Conservation (phyloP, 78 protist species). For the Chrysochromulina tobinii region DNA sequence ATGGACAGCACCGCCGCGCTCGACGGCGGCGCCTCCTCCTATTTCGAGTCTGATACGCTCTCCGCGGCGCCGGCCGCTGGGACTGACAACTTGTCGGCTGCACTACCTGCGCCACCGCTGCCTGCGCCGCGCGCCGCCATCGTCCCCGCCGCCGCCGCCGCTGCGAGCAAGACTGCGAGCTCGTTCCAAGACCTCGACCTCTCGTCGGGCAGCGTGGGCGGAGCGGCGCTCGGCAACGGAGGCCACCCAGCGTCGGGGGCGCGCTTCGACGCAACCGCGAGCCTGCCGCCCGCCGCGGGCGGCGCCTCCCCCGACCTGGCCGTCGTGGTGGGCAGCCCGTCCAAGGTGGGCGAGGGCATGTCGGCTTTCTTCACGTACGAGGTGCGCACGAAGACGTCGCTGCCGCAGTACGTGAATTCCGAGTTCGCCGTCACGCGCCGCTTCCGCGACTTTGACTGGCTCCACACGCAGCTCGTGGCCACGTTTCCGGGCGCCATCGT, state of each 20-base stretch:
- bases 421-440: conserved; percentile 35
- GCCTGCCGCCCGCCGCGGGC: neutral
- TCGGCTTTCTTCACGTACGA: neutral
- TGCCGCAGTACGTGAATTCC: neutral
- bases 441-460: conserved; percentile 61
- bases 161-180: neutral
- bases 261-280: neutral
- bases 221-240: no score
- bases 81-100: no score
- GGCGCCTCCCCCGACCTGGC: neutral
- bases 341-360: conserved; percentile 14
- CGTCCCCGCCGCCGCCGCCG: no score
- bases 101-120: no score
- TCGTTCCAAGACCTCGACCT: conserved; percentile 23
- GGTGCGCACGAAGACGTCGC: neutral
- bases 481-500: conserved; percentile 45
- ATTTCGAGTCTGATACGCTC: no score
- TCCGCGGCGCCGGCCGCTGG: no score
- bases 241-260: neutral
- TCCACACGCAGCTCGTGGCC: neutral
- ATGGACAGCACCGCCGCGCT: no score
- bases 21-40: no score
- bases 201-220: neutral
- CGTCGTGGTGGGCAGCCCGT: neutral
- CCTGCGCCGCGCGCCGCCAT: no score